Conservation (phyloP, 2,329 filamentous ascomycete species). For the Orbilia brochopaga region DNA sequence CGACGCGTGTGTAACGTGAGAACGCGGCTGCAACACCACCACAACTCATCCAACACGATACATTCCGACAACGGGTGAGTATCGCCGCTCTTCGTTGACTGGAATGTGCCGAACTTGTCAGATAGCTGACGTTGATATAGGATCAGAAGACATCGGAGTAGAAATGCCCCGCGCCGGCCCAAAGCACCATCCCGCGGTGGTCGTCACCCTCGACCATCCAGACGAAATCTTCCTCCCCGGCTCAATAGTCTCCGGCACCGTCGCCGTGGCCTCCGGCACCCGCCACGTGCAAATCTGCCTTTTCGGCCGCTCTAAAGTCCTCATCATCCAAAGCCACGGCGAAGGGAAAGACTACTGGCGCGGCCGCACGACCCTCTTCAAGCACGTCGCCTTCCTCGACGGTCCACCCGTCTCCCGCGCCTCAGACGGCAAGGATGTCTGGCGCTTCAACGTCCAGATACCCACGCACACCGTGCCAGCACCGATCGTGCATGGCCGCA, state of each 20-base stretch:
- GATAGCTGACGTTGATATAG: no score
- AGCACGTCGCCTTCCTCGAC: constrained; percentile 19
- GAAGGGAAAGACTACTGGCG: constrained; percentile 41
- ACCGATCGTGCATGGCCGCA: background rate
- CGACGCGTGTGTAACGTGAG: background rate
- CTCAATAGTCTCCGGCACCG: constrained; percentile 16
- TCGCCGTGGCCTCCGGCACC: constrained; percentile 8
- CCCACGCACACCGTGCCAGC: constrained; percentile 35
- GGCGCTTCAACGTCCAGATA: constrained; percentile 13
- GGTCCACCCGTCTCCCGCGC: constrained; percentile 15
- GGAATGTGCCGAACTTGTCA: no score
- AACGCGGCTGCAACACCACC: background rate
- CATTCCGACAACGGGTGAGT: no score
- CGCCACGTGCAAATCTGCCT: constrained; percentile 30
- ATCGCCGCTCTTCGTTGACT: no score
- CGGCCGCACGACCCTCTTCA: constrained; percentile 31
- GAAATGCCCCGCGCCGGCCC: constrained; percentile 37
- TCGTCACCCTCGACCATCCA: constrained; percentile 18
- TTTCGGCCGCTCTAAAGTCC: constrained; percentile 36
- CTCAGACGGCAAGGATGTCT: constrained; percentile 11
- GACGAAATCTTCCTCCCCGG: constrained; percentile 35
- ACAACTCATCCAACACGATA: no score
- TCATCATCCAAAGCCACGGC: constrained; percentile 29
- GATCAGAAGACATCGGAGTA: no score
- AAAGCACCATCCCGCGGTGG: constrained; percentile 20